Base-by-base conservation (phyloP, 352 stramenopile genomes). In the Pythium phragmitis region DNA sequence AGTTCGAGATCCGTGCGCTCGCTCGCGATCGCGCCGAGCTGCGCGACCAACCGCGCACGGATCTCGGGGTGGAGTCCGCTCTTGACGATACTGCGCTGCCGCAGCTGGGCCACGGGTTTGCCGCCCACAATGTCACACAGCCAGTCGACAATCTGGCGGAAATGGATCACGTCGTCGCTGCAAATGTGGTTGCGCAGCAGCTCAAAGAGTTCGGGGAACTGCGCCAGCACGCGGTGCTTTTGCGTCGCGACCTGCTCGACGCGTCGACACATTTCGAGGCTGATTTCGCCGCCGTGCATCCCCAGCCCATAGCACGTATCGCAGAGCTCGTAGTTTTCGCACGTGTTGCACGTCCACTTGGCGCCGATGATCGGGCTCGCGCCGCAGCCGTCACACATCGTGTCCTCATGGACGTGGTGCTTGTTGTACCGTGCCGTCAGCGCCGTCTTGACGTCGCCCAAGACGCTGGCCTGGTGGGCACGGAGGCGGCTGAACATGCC, bases 281-380 rank as follows among this genome's bases (percentile, higher is more conserved):
- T 89, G 46, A 88, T 70, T 50, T 94, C 85, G 34, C 80, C 87
- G 17, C 85, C 85, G 50, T 94, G 85, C 21, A 88, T 64, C 0
- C 85, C 85, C 8, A 70, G 60, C 21, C 69, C 61, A 55, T 94
- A 94, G 79, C 85, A 94, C 16, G 50, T 39, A 33, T 88, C 76
- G 49, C 85, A 94, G 11, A 94, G 53, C 34, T 91, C 76, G 46
- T 78, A 87, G 63, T 76, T 85, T 48, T 80, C 80, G 54, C 85
- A 94, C 30, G 70, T 80, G 49, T 79, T 89, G 63, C 85, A 94
- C 41, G 82, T 88, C 77, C 81, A 94, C 64, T 83, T 87, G 45
- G 76, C 72, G 19, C 83, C 85, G 17, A 91, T 68, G 65, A 94
- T 94, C 16, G 85, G 85, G 37, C 75, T 85, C 70, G 87, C 77